Conservation (phyloP, 2,329 filamentous ascomycete species). For the Fusarium haematococcum region DNA sequence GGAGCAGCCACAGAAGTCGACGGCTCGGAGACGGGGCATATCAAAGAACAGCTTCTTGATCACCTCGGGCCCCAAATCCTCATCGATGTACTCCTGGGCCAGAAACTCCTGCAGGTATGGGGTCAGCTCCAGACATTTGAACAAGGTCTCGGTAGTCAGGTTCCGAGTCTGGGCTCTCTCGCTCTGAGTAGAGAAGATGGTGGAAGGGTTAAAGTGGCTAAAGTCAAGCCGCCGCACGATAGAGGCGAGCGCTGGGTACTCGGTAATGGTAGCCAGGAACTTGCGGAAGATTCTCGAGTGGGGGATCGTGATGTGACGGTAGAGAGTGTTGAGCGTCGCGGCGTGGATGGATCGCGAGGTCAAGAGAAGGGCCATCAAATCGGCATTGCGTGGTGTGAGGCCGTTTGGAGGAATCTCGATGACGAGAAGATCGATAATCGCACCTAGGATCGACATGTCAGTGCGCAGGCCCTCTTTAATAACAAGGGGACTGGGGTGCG, state of each 20-base stretch:
- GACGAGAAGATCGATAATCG: slow-evolving; percentile 80
- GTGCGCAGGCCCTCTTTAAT: slow-evolving; percentile 19
- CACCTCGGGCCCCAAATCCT: slow-evolving; percentile 77
- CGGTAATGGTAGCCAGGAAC: slow-evolving; percentile 76
- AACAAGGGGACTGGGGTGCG: slow-evolving; percentile 25
- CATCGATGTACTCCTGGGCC: slow-evolving; percentile 83
- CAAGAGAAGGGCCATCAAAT: slow-evolving; percentile 80
- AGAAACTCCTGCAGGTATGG: slow-evolving; percentile 83
- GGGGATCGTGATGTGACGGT: slow-evolving; percentile 83
- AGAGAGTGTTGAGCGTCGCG: slow-evolving; percentile 79
- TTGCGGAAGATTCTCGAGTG: slow-evolving; percentile 88
- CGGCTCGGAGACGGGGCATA: slow-evolving; percentile 71
- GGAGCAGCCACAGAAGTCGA: slow-evolving; percentile 84
- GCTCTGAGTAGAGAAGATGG: slow-evolving; percentile 79
- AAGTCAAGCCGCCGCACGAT: slow-evolving; percentile 86
- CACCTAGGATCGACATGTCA: slow-evolving; percentile 59
- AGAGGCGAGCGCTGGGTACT: slow-evolving; percentile 76
- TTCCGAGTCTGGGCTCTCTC: slow-evolving; percentile 82
- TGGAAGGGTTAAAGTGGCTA: slow-evolving; percentile 85
- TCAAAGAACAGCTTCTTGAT: slow-evolving; percentile 77
- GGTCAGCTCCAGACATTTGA: slow-evolving; percentile 77
- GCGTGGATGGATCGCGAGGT: slow-evolving; percentile 81
- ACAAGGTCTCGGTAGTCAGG: slow-evolving; percentile 78
- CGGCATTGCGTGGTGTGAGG: slow-evolving; percentile 79
- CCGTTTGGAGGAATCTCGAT: slow-evolving; percentile 79